Evolutionary conservation across 805 yeast species (phyloP), one percentile per base, ranked within the genome.

Genomic region (Nakazawaea sp.): DNA sequence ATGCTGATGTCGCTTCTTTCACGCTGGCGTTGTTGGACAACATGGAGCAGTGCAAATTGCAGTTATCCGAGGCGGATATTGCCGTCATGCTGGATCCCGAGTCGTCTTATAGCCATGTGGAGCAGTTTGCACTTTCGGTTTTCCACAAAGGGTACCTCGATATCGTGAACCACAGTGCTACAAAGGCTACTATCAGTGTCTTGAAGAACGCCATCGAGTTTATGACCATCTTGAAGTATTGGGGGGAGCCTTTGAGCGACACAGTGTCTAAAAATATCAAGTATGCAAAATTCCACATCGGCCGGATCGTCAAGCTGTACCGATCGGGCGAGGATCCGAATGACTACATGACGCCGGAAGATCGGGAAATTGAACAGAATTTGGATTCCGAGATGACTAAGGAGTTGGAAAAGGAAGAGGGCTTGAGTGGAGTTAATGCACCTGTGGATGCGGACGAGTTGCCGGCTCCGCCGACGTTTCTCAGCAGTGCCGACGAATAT

Each of bases 11-110:
- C 20, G 86, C 85, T 11, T 49, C 47, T 2, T 75, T 73, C 46
- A 85, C 90, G 0, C 60, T 80, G 32, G 50, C 54, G 2, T 59
- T 92, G 31, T 59, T 90, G 38, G 94, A 82, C 50, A 72, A 71
- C 3, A 75, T 92, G 26, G 98, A 92, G 52, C 41, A 47, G 2
- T 59, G 68, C 41, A 80, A 78, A 49, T 44, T 41, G 2, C 46
- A 48, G 6, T 59, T 65, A 18, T 48, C 63, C 10, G 58, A 56
- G 4, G 60, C 58, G 4, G 64, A 62, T 36, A 71, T 60, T 5
- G 46, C 62, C 16, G 47, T 74, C 3, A 55, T 49, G 27, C 72
- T 68, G 13, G 65, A 86, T 10, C 85, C 81, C 46, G 78, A 76
- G 43, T 70, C 66, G 9, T 66, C 78, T n/a, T 64, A 65, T 40